phyloP scores from a whole-genome alignment of 73 alveolate species.

The Tetrahymena elliotti region DNA sequence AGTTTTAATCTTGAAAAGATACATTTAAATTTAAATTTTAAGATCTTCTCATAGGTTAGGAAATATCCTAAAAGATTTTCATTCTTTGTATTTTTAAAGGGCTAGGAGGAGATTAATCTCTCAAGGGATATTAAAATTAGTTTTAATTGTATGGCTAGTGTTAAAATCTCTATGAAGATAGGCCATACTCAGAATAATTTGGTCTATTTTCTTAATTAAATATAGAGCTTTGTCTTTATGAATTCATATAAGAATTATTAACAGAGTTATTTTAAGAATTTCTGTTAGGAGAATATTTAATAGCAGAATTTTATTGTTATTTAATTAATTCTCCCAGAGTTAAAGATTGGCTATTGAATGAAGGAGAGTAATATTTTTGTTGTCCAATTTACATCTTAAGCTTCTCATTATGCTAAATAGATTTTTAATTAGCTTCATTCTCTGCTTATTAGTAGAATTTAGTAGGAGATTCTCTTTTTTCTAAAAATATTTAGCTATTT shows the following conservation, averaged over 20 bases:
- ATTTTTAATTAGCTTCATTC: neutral
- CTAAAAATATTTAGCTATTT: neutral
- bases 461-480: neutral
- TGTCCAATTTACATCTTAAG: neutral
- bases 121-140: neutral
- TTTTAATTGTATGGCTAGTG: neutral
- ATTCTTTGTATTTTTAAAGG: neutral
- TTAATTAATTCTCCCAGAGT: neutral
- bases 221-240: neutral
- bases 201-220: neutral
- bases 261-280: neutral
- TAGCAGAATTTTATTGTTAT: neutral
- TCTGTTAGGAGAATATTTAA: neutral
- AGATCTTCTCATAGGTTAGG: neutral
- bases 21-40: neutral
- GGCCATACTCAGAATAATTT: neutral
- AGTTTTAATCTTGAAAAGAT: neutral
- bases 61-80: neutral
- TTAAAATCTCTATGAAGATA: neutral
- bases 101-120: neutral
- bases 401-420: neutral
- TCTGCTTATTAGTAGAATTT: neutral
- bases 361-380: neutral
- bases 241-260: neutral
- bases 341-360: neutral